These are phyloP conservation scores for Mycena indigotica DNA, from an alignment of 768 basidiomycete genomes.

Conservation along the genomic window DNA sequence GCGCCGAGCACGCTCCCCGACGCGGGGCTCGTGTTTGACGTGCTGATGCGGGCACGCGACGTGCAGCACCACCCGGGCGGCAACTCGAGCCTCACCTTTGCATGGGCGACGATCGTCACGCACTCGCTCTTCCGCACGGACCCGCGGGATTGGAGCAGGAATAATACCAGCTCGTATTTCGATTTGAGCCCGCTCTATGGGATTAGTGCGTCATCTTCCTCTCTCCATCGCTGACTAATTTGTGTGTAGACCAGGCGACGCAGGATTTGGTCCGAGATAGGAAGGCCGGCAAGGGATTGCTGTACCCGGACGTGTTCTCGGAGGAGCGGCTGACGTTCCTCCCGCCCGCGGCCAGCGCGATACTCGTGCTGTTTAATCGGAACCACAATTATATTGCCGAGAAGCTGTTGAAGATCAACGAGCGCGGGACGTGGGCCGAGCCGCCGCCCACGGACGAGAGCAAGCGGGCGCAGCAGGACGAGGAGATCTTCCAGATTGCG, in stretches of 20 bases:
- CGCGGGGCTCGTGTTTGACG: constrained; percentile 63
- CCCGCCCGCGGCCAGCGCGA: constrained; percentile 54
- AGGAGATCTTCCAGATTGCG: constrained; percentile 62
- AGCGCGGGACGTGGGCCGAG: constrained; percentile 47
- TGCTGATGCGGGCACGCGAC: constrained; percentile 46
- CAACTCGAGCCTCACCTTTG: constrained; percentile 63
- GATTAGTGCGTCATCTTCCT: constrained; percentile 33
- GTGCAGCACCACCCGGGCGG: constrained; percentile 55
- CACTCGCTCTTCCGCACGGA: constrained; percentile 61
- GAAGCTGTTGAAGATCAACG: constrained; percentile 57
- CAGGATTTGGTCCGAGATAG: constrained; percentile 51
- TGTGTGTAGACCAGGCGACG: constrained; percentile 33
- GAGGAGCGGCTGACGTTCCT: constrained; percentile 56
- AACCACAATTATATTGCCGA: constrained; percentile 66
- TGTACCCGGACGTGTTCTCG: constrained; percentile 56
- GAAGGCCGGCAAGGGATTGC: constrained; percentile 48
- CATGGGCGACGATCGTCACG: constrained; percentile 65
- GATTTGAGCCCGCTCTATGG: constrained; percentile 63
- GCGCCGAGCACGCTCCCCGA: constrained; percentile 52
- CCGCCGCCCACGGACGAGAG: constrained; percentile 33
- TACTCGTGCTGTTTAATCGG: constrained; percentile 57
- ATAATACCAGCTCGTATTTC: constrained; percentile 57
- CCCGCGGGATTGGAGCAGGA: constrained; percentile 43
- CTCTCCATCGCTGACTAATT: constrained; percentile 2
- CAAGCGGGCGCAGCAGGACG: constrained; percentile 41